phyloP scores from a whole-genome alignment of 805 yeast species.

The Candida alai region DNA sequence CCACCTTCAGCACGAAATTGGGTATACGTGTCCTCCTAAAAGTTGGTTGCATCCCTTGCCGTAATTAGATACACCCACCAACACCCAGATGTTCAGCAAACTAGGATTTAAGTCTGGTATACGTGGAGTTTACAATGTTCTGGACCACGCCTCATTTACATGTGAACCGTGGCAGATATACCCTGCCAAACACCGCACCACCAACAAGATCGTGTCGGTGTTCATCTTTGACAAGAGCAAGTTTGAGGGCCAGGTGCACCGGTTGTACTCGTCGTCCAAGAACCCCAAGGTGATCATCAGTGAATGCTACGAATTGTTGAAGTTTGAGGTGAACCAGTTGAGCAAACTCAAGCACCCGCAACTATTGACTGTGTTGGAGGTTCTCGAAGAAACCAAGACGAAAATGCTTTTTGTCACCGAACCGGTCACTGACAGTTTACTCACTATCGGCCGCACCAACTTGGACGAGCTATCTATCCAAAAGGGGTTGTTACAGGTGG shows the following conservation, averaged over 20 bases:
- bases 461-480: slow-evolving; percentile 71
- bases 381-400: slow-evolving; percentile 79
- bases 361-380: slow-evolving; percentile 78
- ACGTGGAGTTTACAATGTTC: slow-evolving; percentile 61
- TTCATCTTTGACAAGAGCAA: slow-evolving; percentile 82
- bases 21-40: background rate
- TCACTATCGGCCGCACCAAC: slow-evolving; percentile 26
- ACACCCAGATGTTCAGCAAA: slow-evolving; percentile 44
- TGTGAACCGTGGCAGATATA: slow-evolving; percentile 82
- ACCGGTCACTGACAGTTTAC: slow-evolving; percentile 56
- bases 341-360: slow-evolving; percentile 89
- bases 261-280: slow-evolving; percentile 29
- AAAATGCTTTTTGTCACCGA: slow-evolving; percentile 84
- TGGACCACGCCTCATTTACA: slow-evolving; percentile 65
- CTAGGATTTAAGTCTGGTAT: slow-evolving; percentile 57
- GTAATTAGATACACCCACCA: background rate
- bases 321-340: slow-evolving; percentile 64
- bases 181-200: slow-evolving; percentile 71
- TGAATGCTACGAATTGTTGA: slow-evolving; percentile 63
- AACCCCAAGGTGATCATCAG: slow-evolving; percentile 49
- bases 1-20: background rate
- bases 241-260: slow-evolving; percentile 52
- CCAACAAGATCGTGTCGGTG: slow-evolving; percentile 68
- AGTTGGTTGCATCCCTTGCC: background rate
- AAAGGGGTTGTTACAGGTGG: slow-evolving; percentile 76